Evolutionary conservation across 208 protist genomes (phyloP).

Genomic region (Crithidia fasciculata): DNA sequence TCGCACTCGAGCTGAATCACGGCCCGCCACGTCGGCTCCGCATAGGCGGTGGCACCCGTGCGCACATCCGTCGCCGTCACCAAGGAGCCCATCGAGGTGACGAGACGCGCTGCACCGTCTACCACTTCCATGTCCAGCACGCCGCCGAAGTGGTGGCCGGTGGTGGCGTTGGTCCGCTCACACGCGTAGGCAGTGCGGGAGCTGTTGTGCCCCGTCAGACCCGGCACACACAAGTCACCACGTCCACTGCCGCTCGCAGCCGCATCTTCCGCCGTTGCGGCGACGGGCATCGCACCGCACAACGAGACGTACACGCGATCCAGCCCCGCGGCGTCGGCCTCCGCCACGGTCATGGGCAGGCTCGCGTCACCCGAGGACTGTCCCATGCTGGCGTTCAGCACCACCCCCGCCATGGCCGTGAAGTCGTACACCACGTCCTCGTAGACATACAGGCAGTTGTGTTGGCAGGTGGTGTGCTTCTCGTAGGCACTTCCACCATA

Average conservation of each 20-base stretch:
- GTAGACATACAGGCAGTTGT: neutral
- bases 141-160: slow-evolving; percentile 8
- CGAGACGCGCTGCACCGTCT: neutral
- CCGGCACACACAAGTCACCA: neutral
- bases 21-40: neutral
- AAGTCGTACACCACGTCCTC: slow-evolving; percentile 12
- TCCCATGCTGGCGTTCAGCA: slow-evolving; percentile 2
- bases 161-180: slow-evolving; percentile 5
- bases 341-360: neutral
- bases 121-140: neutral
- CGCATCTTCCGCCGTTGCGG: no score
- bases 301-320: slow-evolving; percentile 15
- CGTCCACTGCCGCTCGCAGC: neutral
- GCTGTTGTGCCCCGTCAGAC: slow-evolving; percentile 13
- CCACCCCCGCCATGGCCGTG: neutral
- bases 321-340: neutral
- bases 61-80: neutral
- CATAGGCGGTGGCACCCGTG: neutral
- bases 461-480: neutral
- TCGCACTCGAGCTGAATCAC: slow-evolving; percentile 11
- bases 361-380: neutral
- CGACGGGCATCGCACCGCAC: slow-evolving; percentile 3
- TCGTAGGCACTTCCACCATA: neutral
- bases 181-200: slow-evolving; percentile 21
- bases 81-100: slow-evolving; percentile 1